A percentile compares a stretch with the other conserved stretches of the same genome.
phyloP scores from a whole-genome alignment of 1,284 basidiomycete genomes.

The Salmacisia buchloeana region DNA sequence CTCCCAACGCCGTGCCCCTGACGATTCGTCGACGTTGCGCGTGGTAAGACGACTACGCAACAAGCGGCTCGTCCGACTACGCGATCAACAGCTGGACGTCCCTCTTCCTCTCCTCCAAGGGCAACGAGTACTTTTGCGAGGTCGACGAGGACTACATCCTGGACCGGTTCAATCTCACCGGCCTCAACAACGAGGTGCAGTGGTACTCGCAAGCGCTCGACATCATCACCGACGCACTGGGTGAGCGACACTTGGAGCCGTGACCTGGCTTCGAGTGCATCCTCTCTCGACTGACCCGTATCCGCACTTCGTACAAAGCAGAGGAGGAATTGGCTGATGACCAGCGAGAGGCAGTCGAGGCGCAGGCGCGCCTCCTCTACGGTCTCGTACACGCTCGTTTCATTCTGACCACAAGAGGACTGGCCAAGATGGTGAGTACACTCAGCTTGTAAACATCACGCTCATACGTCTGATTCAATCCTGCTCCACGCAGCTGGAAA shows the following conservation, averaged over 20 bases:
- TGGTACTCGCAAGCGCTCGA: slow-evolving; percentile 92
- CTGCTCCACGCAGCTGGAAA: slow-evolving; percentile 29
- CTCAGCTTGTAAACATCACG: background rate
- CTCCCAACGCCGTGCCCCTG: too few species aligned
- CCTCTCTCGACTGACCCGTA: too few species aligned
- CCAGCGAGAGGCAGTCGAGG: slow-evolving; percentile 42
- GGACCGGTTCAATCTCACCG: slow-evolving; percentile 95
- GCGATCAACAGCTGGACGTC: slow-evolving; percentile 80
- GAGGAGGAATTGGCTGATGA: slow-evolving; percentile 45
- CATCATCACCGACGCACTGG: slow-evolving; percentile 67
- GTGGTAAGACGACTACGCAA: slow-evolving; percentile 79
- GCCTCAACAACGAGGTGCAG: slow-evolving; percentile 90
- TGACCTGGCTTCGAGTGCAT: too few species aligned
- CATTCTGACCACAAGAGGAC: slow-evolving; percentile 45
- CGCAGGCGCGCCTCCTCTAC: slow-evolving; percentile 47
- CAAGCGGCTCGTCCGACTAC: slow-evolving; percentile 80
- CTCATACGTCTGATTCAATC: background rate
- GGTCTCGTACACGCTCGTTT: slow-evolving; percentile 48
- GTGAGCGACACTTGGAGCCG: too few species aligned
- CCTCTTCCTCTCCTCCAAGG: slow-evolving; percentile 91
- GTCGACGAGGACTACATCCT: slow-evolving; percentile 99
- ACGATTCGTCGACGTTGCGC: too few species aligned
- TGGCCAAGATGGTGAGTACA: slow-evolving; percentile 47
- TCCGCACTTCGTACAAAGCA: background rate
- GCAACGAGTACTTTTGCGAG: slow-evolving; percentile 92